Evolutionary conservation across 2,329 filamentous ascomycete species (phyloP).

Genomic region (Colletotrichum aenigma): DNA sequence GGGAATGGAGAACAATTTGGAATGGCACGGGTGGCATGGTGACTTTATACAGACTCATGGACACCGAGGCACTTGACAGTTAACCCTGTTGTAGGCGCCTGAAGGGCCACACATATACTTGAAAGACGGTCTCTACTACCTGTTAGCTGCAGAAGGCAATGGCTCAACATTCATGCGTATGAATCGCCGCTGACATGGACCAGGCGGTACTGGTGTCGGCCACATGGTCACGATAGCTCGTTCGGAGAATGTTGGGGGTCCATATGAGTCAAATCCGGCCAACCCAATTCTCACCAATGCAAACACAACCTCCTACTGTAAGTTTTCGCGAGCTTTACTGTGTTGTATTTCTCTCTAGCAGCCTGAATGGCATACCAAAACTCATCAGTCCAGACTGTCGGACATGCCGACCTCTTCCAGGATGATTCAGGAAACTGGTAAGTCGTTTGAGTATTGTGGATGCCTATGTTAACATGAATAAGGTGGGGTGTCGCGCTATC

Average conservation of each 20-base stretch:
- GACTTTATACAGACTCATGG: neutral
- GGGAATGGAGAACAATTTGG: neutral
- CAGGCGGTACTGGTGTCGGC: conserved; percentile 48
- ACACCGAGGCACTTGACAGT: neutral
- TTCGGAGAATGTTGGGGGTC: conserved; percentile 44
- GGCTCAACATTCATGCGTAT: neutral
- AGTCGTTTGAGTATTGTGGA: neutral
- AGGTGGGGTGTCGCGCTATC: conserved; percentile 43
- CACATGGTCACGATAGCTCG: conserved; percentile 56
- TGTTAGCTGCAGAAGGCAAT: conserved; percentile 53
- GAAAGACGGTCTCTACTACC: conserved; percentile 56
- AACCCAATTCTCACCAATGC: conserved; percentile 53
- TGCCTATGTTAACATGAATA: neutral
- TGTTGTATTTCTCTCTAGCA: neutral
- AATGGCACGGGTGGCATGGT: conserved; percentile 9
- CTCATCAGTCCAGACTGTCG: conserved; percentile 49
- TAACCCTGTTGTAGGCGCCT: neutral
- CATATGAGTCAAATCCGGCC: conserved; percentile 43
- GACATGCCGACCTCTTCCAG: conserved; percentile 62
- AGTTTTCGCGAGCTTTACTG: neutral
- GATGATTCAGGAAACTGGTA: conserved; percentile 43
- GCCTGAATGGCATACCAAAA: neutral
- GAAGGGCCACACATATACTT: conserved; percentile 61
- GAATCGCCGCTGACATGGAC: neutral
- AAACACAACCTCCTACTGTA: conserved; percentile 44